A percentile compares a stretch with the other conserved stretches of the same genome.
Conservation (phyloP, 306 rosid genomes). For the Prunus mira region DNA sequence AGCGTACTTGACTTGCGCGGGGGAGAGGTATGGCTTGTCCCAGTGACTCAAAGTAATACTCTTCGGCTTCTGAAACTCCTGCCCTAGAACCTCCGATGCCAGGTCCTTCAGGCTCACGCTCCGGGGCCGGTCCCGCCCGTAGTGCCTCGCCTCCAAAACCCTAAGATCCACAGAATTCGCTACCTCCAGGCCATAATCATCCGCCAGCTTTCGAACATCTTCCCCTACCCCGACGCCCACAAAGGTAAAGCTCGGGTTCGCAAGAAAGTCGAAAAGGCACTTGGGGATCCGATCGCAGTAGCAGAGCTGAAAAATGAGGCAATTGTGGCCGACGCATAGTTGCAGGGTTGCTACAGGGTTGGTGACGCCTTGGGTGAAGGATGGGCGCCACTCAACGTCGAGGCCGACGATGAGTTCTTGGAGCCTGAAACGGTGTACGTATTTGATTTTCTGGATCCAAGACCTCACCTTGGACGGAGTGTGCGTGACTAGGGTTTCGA, state of each 20-base stretch:
- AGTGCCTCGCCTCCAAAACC: background rate
- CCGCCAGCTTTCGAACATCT: conserved; percentile 14
- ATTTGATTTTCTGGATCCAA: conserved; percentile 24
- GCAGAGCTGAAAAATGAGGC: conserved; percentile 35
- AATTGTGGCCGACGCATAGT: conserved; percentile 38
- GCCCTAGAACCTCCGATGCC: conserved; percentile 18
- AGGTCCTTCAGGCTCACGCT: conserved; percentile 6
- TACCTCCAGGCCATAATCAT: background rate
- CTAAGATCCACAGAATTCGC: background rate
- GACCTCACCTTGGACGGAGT: conserved; percentile 13
- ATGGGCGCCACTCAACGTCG: conserved; percentile 51
- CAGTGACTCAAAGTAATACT: conserved; percentile 29
- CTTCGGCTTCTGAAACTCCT: conserved; percentile 3
- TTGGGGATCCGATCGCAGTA: conserved; percentile 5
- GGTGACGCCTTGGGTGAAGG: background rate
- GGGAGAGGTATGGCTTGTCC: conserved; percentile 1
- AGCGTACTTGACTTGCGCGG: conserved; percentile 32
- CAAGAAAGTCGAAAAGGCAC: conserved; percentile 25
- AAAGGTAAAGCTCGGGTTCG: conserved; percentile 3
- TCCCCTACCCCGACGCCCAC: conserved; percentile 36
- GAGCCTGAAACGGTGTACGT: background rate
- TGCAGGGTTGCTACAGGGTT: conserved; percentile 36
- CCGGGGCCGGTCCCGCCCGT: background rate
- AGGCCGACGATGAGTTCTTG: conserved; percentile 37
- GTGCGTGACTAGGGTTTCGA: conserved; percentile 24